A percentile compares a stretch with the other conserved stretches of the same genome.
phyloP scores from a whole-genome alignment of 2,329 filamentous ascomycete species.

The Alternaria triticina region DNA sequence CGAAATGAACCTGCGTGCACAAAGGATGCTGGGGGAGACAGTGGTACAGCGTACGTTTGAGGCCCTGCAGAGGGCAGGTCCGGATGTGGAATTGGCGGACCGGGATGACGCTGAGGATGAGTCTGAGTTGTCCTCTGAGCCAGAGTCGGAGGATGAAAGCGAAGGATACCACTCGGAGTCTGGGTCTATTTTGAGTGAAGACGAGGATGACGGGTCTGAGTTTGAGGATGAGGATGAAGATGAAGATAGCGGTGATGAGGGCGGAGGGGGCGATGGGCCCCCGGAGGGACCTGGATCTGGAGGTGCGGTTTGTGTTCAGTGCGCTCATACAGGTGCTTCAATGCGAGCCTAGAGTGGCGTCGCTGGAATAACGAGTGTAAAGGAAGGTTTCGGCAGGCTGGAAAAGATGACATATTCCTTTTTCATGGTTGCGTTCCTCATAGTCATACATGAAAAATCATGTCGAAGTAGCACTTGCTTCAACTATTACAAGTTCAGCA shows the following conservation, averaged over 20 bases:
- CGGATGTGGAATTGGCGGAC: background rate
- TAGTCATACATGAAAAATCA: background rate
- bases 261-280: background rate
- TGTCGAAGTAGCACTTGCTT: background rate
- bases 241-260: background rate
- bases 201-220: background rate
- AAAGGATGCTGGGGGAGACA: too few relatives aligned
- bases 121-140: background rate
- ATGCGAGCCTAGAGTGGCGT: background rate
- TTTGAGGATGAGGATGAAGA: background rate
- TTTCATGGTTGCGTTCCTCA: background rate
- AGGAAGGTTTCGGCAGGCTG: background rate
- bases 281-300: background rate
- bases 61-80: background rate
- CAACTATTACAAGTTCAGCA: background rate
- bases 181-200: background rate
- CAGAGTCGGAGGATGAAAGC: background rate
- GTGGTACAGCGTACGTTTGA: background rate
- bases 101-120: background rate
- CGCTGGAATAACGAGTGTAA: background rate
- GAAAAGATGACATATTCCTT: background rate
- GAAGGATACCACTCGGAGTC: background rate
- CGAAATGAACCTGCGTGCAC: too few relatives aligned
- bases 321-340: background rate
- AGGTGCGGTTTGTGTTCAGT: background rate